These are phyloP conservation scores for Botrytis galanthina DNA, from an alignment of 2,329 filamentous ascomycete species.

Conservation along the genomic window DNA sequence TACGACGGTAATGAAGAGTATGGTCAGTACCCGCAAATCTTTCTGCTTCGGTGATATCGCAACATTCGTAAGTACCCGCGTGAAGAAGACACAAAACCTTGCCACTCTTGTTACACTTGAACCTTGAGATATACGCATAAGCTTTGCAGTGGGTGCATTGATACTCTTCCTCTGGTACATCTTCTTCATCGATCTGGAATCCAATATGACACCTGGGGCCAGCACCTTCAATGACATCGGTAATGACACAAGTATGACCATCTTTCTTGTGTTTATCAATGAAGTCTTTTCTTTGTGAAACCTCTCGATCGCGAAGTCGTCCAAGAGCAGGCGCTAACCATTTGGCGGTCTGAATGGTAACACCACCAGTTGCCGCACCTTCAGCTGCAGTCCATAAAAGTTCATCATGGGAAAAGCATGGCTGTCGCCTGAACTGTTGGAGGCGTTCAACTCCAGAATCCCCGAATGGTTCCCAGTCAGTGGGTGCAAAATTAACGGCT, in stretches of 20 bases:
- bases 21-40: constrained; percentile 71
- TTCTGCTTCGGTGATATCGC: constrained; percentile 63
- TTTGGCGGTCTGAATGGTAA: constrained; percentile 84
- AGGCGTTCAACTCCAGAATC: constrained; percentile 81
- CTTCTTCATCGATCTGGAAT: constrained; percentile 66
- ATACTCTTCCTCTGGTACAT: constrained; percentile 87
- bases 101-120: constrained; percentile 76
- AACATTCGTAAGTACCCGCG: constrained; percentile 78
- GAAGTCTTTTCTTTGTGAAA: constrained; percentile 66
- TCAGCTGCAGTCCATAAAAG: constrained; percentile 86
- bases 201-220: constrained; percentile 53
- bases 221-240: constrained; percentile 34
- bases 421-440: constrained; percentile 83
- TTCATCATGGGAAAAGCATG: constrained; percentile 97
- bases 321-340: constrained; percentile 89
- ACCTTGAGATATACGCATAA: constrained; percentile 87
- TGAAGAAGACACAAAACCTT: constrained; percentile 83
- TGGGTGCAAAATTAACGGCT: constrained; percentile 94
- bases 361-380: constrained; percentile 60
- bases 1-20: constrained; percentile 72
- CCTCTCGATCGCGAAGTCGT: constrained; percentile 72
- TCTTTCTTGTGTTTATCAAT: constrained; percentile 60
- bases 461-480: constrained; percentile 92
- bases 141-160: constrained; percentile 90
- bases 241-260: constrained; percentile 35